phyloP scores from a whole-genome alignment of 2,329 filamentous ascomycete species.

The Fusarium burgessii region DNA sequence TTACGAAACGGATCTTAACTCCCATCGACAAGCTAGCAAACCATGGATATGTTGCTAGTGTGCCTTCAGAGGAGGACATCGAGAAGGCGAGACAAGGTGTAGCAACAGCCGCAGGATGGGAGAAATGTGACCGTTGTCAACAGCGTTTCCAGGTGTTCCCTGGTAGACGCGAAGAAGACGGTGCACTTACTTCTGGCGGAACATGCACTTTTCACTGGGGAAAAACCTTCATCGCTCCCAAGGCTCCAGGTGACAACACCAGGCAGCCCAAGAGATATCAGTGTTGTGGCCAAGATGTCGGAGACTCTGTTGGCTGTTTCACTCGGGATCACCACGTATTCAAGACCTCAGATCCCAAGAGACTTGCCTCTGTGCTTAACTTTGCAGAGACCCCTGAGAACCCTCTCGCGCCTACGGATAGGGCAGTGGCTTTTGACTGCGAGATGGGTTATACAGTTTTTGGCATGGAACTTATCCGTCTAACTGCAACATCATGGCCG shows the following conservation, averaged over 20 bases:
- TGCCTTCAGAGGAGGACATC: conserved; percentile 76
- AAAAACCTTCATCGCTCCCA: conserved; percentile 70
- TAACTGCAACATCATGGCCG: conserved; percentile 92
- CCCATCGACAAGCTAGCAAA: conserved; percentile 72
- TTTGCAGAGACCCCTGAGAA: conserved; percentile 84
- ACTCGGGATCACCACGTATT: conserved; percentile 83
- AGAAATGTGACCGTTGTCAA: conserved; percentile 88
- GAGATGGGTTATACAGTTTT: conserved; percentile 96
- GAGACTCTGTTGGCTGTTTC: conserved; percentile 80
- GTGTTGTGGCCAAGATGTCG: conserved; percentile 83
- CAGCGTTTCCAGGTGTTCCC: conserved; percentile 93
- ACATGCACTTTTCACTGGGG: conserved; percentile 85
- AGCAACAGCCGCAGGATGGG: conserved; percentile 78
- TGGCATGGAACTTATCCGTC: conserved; percentile 88
- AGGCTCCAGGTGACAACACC: conserved; percentile 67
- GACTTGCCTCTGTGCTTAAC: conserved; percentile 82
- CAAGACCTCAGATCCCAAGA: conserved; percentile 80
- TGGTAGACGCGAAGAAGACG: conserved; percentile 81
- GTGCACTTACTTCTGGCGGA: conserved; percentile 80
- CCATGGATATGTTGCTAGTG: conserved; percentile 79
- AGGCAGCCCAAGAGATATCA: conserved; percentile 72
- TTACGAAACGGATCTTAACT: conserved; percentile 73
- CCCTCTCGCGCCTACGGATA: conserved; percentile 59
- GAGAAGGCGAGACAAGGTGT: conserved; percentile 73
- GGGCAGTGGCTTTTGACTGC: conserved; percentile 89